phyloP scores from a whole-genome alignment of 2,329 filamentous ascomycete species.

The Taxawa tesnikishii region DNA sequence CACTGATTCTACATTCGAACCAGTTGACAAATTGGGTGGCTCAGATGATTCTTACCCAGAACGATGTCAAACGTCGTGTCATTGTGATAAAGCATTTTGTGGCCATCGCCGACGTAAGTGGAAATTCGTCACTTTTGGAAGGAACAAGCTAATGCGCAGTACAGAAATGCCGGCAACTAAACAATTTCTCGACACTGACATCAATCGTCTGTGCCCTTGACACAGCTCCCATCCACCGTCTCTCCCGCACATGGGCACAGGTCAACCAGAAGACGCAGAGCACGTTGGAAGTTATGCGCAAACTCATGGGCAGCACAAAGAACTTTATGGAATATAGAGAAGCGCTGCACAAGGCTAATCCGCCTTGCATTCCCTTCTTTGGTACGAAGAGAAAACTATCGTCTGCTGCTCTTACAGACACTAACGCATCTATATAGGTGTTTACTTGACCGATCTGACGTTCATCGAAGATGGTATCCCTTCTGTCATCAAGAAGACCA shows the following conservation, averaged over 20 bases:
- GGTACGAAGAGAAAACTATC: constrained; percentile 46
- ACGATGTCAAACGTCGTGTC: constrained; percentile 89
- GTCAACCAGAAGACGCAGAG: constrained; percentile 74
- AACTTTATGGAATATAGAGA: constrained; percentile 98
- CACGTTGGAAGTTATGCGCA: constrained; percentile 80
- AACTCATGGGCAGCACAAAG: constrained; percentile 91
- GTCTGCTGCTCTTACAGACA: not conserved
- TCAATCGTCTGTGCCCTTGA: constrained; percentile 94
- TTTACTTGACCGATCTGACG: constrained; percentile 92
- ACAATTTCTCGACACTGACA: constrained; percentile 95
- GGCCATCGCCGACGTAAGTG: constrained; percentile 78
- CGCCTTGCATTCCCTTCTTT: constrained; percentile 96
- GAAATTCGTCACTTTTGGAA: not conserved
- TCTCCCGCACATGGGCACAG: constrained; percentile 88
- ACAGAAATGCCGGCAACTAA: constrained; percentile 83
- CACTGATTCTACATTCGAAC: constrained; percentile 92
- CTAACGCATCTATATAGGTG: constrained; percentile 44
- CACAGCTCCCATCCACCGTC: constrained; percentile 85
- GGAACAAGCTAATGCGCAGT: constrained; percentile 13
- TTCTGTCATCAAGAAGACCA: constrained; percentile 89
- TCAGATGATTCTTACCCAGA: constrained; percentile 93
- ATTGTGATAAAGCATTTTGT: constrained; percentile 99
- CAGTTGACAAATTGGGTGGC: constrained; percentile 99
- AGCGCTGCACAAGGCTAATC: constrained; percentile 80
- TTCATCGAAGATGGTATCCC: constrained; percentile 99